phyloP scores from a whole-genome alignment of 169 alveolate species.

The Cryptosporidium bovis region DNA sequence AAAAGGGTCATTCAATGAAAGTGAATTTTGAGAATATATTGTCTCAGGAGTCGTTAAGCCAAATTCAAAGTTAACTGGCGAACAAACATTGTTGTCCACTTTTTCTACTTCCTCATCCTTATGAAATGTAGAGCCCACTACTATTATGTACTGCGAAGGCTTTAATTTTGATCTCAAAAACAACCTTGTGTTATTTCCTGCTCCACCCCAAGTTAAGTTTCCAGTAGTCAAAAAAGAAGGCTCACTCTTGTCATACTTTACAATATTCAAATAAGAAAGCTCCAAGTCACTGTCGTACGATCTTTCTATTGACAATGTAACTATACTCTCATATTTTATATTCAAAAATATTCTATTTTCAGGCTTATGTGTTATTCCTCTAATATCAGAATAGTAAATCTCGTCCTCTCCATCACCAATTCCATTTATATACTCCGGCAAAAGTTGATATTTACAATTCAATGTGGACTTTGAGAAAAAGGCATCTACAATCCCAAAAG shows the following conservation, averaged over 20 bases:
- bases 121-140: constrained; percentile 37
- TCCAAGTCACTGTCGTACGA: constrained; percentile 62
- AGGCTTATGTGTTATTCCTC: constrained; percentile 53
- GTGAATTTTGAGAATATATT: not conserved
- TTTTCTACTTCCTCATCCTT: constrained; percentile 42
- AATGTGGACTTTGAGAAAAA: constrained; percentile 27
- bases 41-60: constrained; percentile 41
- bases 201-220: constrained; percentile 60
- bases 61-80: constrained; percentile 62
- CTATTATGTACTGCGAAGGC: constrained; percentile 40
- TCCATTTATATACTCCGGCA: constrained; percentile 55
- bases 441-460: constrained; percentile 50
- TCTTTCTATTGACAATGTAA: constrained; percentile 35
- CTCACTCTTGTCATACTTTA: not conserved
- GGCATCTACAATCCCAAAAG: not conserved
- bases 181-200: constrained; percentile 69
- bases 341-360: constrained; percentile 36
- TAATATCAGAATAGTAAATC: constrained; percentile 39
- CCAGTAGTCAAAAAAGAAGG: constrained; percentile 1
- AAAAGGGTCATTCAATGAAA: constrained; percentile 38
- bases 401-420: constrained; percentile 49
- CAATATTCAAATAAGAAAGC: constrained; percentile 26
- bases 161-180: constrained; percentile 21
- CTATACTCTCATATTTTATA: constrained; percentile 33
- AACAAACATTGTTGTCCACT: constrained; percentile 26